Conservation (phyloP, 2,329 filamentous ascomycete species). For the Aureobasidium melanogenum region DNA sequence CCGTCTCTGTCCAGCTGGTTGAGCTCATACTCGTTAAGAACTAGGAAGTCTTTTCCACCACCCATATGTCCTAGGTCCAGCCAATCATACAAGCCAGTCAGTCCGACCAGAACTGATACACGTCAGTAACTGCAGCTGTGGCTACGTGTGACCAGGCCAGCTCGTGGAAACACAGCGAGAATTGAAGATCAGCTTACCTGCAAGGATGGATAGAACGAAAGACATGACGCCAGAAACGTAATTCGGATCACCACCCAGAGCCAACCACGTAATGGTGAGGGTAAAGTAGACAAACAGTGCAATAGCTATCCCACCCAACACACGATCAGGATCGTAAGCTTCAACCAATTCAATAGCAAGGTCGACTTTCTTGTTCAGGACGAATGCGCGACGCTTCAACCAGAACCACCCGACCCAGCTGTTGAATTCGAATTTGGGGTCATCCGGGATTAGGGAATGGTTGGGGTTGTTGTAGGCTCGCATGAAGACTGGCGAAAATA, state of each 20-base stretch:
- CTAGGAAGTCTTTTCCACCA: not conserved
- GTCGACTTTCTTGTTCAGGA: not conserved
- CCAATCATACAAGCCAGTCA: conserved; percentile 2
- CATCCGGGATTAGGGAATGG: not conserved
- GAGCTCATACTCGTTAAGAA: not conserved
- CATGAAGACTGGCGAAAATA: conserved; percentile 6
- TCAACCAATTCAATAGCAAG: not conserved
- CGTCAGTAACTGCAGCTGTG: not conserved
- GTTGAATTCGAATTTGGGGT: not conserved
- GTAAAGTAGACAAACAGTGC: not conserved
- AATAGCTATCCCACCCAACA: not conserved
- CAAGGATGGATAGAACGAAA: not conserved
- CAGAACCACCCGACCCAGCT: not conserved
- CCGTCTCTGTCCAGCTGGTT: not conserved
- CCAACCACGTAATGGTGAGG: not conserved
- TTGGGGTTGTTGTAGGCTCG: not conserved
- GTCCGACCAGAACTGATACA: not conserved
- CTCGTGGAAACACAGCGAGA: too few relatives aligned
- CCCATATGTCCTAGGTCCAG: conserved; percentile 5
- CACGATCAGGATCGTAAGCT: not conserved
- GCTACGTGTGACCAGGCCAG: not conserved
- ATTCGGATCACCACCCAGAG: not conserved
- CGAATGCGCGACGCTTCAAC: not conserved
- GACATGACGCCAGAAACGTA: conserved; percentile 7
- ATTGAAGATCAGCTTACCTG: not conserved